phyloP scores from a whole-genome alignment of 1,284 basidiomycete species.

The Uromyces viciae-fabae region DNA sequence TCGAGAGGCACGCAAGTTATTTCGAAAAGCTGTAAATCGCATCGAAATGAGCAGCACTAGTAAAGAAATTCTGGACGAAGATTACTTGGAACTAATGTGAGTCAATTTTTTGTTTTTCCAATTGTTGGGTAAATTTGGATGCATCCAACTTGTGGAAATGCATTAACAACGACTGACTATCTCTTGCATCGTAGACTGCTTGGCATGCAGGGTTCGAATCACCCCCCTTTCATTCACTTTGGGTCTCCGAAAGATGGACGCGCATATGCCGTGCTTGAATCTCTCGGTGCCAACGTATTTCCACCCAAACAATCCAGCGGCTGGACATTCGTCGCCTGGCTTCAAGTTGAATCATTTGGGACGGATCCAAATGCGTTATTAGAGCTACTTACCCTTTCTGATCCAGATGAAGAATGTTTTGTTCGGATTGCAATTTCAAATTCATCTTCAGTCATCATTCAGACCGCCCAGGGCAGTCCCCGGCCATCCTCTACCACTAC shows the following conservation, averaged over 20 bases:
- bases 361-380: slow-evolving; percentile 11
- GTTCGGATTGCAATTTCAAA: slow-evolving; percentile 33
- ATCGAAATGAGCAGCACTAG: neutral
- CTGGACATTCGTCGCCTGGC: slow-evolving; percentile 38
- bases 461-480: slow-evolving; percentile 5
- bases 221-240: slow-evolving; percentile 42
- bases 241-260: slow-evolving; percentile 18
- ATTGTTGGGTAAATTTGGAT: neutral
- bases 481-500: neutral
- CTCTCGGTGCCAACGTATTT: slow-evolving; percentile 30
- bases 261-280: slow-evolving; percentile 31
- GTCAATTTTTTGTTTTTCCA: neutral
- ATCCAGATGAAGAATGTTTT: slow-evolving; percentile 34
- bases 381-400: slow-evolving; percentile 34
- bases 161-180: neutral
- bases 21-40: slow-evolving; percentile 12
- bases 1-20: slow-evolving; percentile 37
- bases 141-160: neutral
- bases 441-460: slow-evolving; percentile 22
- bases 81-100: slow-evolving; percentile 37
- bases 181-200: slow-evolving; percentile 23
- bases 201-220: slow-evolving; percentile 37
- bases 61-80: slow-evolving; percentile 29
- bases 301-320: slow-evolving; percentile 24
- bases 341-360: slow-evolving; percentile 43